Base-by-base conservation (phyloP, 1,139 yeast species). In the Candida smagusa region DNA sequence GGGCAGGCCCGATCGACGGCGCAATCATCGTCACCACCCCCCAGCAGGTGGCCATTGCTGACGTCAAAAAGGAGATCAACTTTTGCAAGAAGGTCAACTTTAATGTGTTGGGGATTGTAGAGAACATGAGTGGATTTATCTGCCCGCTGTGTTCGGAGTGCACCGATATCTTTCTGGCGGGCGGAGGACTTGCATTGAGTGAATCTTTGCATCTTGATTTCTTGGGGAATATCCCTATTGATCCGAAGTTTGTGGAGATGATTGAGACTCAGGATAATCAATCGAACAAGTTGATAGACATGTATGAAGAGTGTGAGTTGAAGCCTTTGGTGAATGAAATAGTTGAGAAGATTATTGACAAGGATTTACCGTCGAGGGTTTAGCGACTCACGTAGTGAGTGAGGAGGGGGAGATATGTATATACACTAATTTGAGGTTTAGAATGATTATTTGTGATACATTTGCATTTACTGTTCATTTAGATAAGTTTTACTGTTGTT, bases 181-280 rank as follows among this genome's bases (percentile, higher is more conserved):
- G 97, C 4, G 99, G 99, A n/a, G 99, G 98, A 1, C 61, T 74
- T 49, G 63, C 63, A 12, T 65, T 94, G 36, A 84, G 97, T 22
- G 65, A 71, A 27, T 76, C 76, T 37, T 72, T 79, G 43, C 61
- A 68, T 5, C 63, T 92, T 30, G 78, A 81, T 7, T 89, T 82
- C 52, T 65, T 94, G 48, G 98, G 97, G 0, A 79, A 79, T 39
- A 79, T 94, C 3, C 98, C 98, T 1, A 87, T 94, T 22, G 98
- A 92, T 52, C 98, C 98, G 1, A 74, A 72, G 36, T 92, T 92
- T 63, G 95, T 87, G 21, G 89, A 85, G 48, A 62, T 88, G 72
- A 77, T 92, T 12, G 98, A 92, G 56, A 66, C 61, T 37, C 83
- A 78, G 48, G 58, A 61, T 42, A 48, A 47, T 44, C 53, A 57